Conservation (phyloP, 495 filamentous ascomycete genomes). For the Tetracladium marchalianum region DNA sequence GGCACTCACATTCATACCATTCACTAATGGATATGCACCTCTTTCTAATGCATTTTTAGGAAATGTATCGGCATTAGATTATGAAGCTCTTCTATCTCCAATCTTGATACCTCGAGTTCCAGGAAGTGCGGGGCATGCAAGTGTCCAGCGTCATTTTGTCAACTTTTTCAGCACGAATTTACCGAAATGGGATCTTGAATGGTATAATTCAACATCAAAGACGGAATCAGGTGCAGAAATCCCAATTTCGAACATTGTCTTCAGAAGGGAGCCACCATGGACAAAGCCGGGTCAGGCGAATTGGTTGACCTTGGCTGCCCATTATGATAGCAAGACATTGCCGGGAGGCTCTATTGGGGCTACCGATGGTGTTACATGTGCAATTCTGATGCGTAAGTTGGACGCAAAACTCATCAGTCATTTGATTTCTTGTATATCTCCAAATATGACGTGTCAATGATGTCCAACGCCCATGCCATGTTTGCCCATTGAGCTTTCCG, state of each 20-base stretch:
- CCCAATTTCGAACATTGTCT: conserved; percentile 75
- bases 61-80: conserved; percentile 47
- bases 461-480: no score
- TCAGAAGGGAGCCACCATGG: conserved; percentile 75
- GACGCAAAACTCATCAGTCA: conserved; percentile 10
- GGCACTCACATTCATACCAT: no score
- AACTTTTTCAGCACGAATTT: conserved; percentile 61
- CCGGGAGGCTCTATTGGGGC: conserved; percentile 80
- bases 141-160: conserved; percentile 65
- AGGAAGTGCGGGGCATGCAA: conserved; percentile 59
- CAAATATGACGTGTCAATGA: no score
- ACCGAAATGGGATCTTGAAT: conserved; percentile 66
- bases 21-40: conserved; percentile 49
- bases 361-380: conserved; percentile 82
- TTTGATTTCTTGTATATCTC: no score
- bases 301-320: conserved; percentile 76
- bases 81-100: conserved; percentile 60
- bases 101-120: conserved; percentile 77
- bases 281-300: conserved; percentile 55
- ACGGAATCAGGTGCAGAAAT: conserved; percentile 61
- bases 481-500: no score
- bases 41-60: conserved; percentile 63
- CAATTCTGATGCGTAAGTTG: conserved; percentile 61
- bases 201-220: conserved; percentile 70
- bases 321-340: conserved; percentile 73